These are phyloP conservation scores for Cyberlindnera mycetangii DNA, from an alignment of 805 yeast genomes.

Conservation along the genomic window DNA sequence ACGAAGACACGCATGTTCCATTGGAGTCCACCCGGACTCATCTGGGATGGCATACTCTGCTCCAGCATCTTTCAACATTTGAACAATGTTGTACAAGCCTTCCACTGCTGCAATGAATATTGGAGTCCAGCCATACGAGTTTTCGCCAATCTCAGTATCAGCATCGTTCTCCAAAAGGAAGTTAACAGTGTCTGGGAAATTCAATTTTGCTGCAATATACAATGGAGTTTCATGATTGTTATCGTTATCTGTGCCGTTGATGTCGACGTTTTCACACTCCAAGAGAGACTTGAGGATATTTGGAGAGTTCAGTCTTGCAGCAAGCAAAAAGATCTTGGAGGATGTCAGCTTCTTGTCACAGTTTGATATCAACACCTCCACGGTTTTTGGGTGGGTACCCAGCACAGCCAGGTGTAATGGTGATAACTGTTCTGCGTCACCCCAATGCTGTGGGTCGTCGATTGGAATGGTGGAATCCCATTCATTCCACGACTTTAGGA, in stretches of 20 bases:
- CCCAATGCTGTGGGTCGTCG: conserved; percentile 61
- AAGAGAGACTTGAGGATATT: conserved; percentile 54
- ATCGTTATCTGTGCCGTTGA: conserved; percentile 59
- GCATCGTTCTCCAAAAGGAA: conserved; percentile 59
- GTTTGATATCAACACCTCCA: conserved; percentile 54
- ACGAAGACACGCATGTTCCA: conserved; percentile 90
- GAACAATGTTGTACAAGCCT: conserved; percentile 60
- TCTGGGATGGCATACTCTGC: conserved; percentile 60
- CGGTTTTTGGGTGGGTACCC: conserved; percentile 79
- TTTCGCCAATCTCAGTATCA: conserved; percentile 70
- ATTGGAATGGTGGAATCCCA: conserved; percentile 48
- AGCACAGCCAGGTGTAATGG: conserved; percentile 82
- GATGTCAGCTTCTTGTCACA: conserved; percentile 40
- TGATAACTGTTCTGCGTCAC: conserved; percentile 67
- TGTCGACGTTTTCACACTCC: conserved; percentile 53
- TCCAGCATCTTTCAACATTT: conserved; percentile 48
- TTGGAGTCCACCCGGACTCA: conserved; percentile 94
- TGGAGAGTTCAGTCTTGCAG: conserved; percentile 54
- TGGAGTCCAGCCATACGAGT: conserved; percentile 91
- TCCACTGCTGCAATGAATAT: conserved; percentile 87
- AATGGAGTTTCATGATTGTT: conserved; percentile 70
- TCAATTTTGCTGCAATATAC: conserved; percentile 73
- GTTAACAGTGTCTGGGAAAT: conserved; percentile 50
- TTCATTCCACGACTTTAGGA: conserved; percentile 57
- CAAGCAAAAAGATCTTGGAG: conserved; percentile 60